A percentile compares a stretch with the other conserved stretches of the same genome.
These are phyloP conservation scores for Onygena corvina DNA, from an alignment of 2,329 filamentous ascomycete species.

Conservation along the genomic window DNA sequence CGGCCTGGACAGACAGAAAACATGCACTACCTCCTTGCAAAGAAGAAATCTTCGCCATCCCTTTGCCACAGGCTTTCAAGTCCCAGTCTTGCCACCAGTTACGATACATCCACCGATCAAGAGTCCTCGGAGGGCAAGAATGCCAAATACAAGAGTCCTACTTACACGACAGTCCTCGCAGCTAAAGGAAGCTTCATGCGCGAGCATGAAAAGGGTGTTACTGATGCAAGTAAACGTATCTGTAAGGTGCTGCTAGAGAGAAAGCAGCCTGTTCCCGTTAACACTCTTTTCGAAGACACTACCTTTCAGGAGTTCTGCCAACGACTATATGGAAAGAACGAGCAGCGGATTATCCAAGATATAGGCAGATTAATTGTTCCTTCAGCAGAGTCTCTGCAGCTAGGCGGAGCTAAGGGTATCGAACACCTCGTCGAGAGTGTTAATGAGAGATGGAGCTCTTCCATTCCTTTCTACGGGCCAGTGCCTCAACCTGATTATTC, in stretches of 20 bases:
- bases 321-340: slow-evolving; percentile 24
- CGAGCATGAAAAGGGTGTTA: slow-evolving; percentile 24
- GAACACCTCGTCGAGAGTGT: slow-evolving; percentile 30
- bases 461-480: slow-evolving; percentile 26
- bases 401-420: slow-evolving; percentile 22
- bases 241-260: slow-evolving; percentile 24
- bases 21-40: too few relatives aligned
- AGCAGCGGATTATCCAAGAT: slow-evolving; percentile 28
- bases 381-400: slow-evolving; percentile 26
- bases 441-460: slow-evolving; percentile 35
- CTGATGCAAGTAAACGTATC: slow-evolving; percentile 23
- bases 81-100: too few relatives aligned
- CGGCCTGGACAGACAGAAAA: too few relatives aligned
- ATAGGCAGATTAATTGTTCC: slow-evolving; percentile 28
- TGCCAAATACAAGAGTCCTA: slow-evolving; percentile 26
- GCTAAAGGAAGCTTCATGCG: slow-evolving; percentile 34
- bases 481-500: slow-evolving; percentile 37
- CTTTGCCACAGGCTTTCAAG: too few relatives aligned
- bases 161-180: slow-evolving; percentile 29
- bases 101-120: slow-evolving; percentile 24
- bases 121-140: slow-evolving; percentile 32
- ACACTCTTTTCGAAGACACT: slow-evolving; percentile 27
- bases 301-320: slow-evolving; percentile 24
- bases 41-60: too few relatives aligned
- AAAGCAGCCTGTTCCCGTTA: slow-evolving; percentile 23